phyloP scores from a whole-genome alignment of 2,329 filamentous ascomycete species.

The Pseudogymnoascus sp. region DNA sequence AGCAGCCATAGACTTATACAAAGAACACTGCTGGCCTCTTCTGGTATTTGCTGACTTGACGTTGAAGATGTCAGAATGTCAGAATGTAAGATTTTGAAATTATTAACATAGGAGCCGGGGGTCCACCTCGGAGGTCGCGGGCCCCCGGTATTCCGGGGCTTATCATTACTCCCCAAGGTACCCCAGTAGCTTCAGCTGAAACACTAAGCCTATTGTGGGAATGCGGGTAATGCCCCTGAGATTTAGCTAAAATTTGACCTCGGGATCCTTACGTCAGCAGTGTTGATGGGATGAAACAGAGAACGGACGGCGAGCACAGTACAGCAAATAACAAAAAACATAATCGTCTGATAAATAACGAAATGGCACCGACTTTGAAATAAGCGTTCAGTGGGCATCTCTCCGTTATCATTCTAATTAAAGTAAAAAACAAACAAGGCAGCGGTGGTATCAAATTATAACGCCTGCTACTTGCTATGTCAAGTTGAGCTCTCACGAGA shows the following conservation, averaged over 20 bases:
- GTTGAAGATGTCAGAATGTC: not conserved
- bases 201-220: not conserved
- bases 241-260: not conserved
- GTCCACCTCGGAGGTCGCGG: slow-evolving; percentile 1
- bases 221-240: not conserved
- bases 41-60: not conserved
- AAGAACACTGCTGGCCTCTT: not conserved
- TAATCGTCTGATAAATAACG: not conserved
- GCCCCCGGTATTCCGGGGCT: not conserved
- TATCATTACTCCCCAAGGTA: slow-evolving; percentile 7
- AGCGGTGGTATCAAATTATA: not conserved
- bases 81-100: not conserved
- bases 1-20: not conserved
- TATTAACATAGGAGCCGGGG: not conserved
- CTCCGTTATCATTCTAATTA: not conserved
- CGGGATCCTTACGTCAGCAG: not conserved
- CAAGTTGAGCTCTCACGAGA: not conserved
- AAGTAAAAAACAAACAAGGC: not conserved
- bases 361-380: not conserved
- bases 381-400: not conserved
- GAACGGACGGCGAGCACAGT: too few species aligned
- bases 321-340: not conserved
- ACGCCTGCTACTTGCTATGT: not conserved
- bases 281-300: not conserved
- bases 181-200: not conserved